Base-by-base conservation (phyloP, 371 early-diverging fungal genomes). In the Sporodiniella umbellata region DNA sequence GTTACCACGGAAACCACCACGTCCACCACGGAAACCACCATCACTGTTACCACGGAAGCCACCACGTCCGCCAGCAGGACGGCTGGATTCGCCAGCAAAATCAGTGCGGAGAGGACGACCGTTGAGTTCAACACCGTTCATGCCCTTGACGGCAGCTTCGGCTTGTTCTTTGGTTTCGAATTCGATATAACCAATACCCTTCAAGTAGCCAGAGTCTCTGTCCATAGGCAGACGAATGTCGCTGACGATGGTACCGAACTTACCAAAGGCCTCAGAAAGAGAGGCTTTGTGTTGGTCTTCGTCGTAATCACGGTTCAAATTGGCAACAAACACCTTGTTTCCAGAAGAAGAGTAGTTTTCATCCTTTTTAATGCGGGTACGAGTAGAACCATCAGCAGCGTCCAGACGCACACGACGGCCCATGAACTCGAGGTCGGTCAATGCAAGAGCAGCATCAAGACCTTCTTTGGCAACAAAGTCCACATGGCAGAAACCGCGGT, bases 301-400 rank as follows among this genome's bases (percentile, higher is more conserved):
- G n/a, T 87, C 88, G 15, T 90, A 90, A 63, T 79, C 88, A 69
- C 91, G 94, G 35, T 90, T 86, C 50, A 97, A 70, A 80, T 96
- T 97, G 44, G 96, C 98, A 40, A 94, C 72, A 53, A 95, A 97
- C 21, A 96, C 82, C 31, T 96, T 96, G 42, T 68, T 70, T 33
- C 67, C 56, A 25, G 64, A 66, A 30, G 62, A 53, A 30, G 50
- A 45, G 43, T 55, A 71, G 66, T 57, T 78, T 58, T 57, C 60
- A 47, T 65, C 62, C 39, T 63, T 51, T 37, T 60, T 56, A 23
- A 35, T 33, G n/a, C 54, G 26, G 30, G 25, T 25, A 45, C 67
- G 63, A 21, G 37, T 53, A 19, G 56, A 37, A 28, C 64, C 64
- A 42, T 55, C 58, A 42, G 66, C 68, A 30, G 71, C 72, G 48